These are phyloP conservation scores for Gaertneriomyces semiglobifer DNA, from an alignment of 192 early-diverging fungal genomes.

Conservation along the genomic window DNA sequence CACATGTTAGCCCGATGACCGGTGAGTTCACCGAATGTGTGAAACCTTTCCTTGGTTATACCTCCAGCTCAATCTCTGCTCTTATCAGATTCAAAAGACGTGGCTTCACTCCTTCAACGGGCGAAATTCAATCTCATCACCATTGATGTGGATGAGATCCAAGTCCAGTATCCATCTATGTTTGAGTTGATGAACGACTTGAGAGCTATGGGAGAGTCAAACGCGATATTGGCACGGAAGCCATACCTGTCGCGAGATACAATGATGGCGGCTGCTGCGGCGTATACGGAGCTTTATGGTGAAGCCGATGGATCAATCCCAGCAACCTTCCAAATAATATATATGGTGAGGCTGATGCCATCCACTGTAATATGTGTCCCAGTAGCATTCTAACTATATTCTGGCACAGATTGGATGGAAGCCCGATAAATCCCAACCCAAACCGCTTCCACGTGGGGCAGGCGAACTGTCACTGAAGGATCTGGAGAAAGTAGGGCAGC, in stretches of 20 bases:
- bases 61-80: neutral
- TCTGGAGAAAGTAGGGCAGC: conserved; percentile 5
- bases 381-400: neutral
- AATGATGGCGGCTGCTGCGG: conserved; percentile 75
- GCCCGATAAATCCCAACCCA: conserved; percentile 76
- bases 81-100: conserved; percentile 64
- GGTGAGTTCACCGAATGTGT: conserved; percentile 37
- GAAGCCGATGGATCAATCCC: conserved; percentile 84
- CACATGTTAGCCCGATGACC: conserved; percentile 87
- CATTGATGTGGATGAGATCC: conserved; percentile 88
- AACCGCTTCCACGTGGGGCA: conserved; percentile 77
- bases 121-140: conserved; percentile 89
- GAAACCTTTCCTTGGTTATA: neutral
- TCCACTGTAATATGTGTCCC: neutral
- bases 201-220: conserved; percentile 89
- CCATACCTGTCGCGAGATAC: conserved; percentile 66
- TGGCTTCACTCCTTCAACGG: conserved; percentile 73
- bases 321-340: conserved; percentile 80
- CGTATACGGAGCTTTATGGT: conserved; percentile 86
- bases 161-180: conserved; percentile 86
- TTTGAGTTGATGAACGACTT: conserved; percentile 89
- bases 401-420: conserved; percentile 90
- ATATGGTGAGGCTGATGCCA: conserved; percentile 34
- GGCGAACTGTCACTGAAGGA: conserved; percentile 73
- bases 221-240: conserved; percentile 67